Evolutionary conservation across 163 green algal species (phyloP).

Genomic region (Chlamydomonas reinhardtii): DNA sequence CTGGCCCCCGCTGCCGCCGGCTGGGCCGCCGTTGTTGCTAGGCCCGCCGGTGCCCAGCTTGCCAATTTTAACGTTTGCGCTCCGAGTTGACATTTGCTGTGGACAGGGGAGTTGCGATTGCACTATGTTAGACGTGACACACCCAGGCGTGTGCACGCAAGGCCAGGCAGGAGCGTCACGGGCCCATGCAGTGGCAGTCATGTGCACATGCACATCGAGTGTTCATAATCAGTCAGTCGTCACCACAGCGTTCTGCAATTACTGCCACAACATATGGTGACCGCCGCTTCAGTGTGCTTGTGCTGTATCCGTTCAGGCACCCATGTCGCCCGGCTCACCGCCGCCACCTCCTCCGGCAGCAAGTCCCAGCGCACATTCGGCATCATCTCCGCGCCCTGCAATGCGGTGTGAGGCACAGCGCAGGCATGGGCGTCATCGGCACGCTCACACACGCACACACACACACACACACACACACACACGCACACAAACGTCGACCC

Average conservation of each 20-base stretch:
- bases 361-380: slow-evolving; percentile 49
- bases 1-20: too few relatives aligned
- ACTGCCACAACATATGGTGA: too few relatives aligned
- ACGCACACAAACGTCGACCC: too few relatives aligned
- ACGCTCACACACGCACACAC: too few relatives aligned
- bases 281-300: background rate
- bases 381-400: slow-evolving; percentile 34
- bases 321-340: background rate
- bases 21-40: background rate
- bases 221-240: too few relatives aligned
- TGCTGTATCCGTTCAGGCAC: background rate
- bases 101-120: background rate
- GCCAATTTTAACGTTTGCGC: background rate
- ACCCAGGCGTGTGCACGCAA: too few relatives aligned
- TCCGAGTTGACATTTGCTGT: slow-evolving; percentile 37
- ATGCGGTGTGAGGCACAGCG: background rate
- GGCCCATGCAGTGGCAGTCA: too few relatives aligned
- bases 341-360: slow-evolving; percentile 45
- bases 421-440: too few relatives aligned
- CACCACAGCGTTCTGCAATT: too few relatives aligned
- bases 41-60: background rate
- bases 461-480: too few relatives aligned
- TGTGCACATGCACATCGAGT: too few relatives aligned
- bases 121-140: background rate
- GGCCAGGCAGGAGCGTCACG: too few relatives aligned